Conservation (phyloP, 2,329 filamentous ascomycete genomes). For the Raffaelea albimanens region DNA sequence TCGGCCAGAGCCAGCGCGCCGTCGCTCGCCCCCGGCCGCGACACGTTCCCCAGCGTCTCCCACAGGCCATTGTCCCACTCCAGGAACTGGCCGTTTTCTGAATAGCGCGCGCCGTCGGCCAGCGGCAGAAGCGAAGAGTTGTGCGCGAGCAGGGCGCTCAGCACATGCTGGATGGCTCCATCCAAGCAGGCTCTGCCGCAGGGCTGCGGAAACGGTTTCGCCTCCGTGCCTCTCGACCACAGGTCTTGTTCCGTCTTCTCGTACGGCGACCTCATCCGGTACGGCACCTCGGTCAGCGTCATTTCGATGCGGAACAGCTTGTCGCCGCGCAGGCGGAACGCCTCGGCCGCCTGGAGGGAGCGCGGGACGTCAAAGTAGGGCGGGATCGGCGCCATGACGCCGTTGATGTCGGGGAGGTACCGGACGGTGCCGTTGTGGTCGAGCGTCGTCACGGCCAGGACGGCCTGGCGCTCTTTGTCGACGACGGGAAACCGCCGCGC, state of each 20-base stretch:
- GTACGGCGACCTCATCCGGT: conserved; percentile 14
- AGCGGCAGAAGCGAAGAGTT: conserved; percentile 10
- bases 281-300: conserved; percentile 15
- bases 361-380: conserved; percentile 16
- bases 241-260: too few relatives aligned
- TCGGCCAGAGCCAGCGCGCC: conserved; percentile 10
- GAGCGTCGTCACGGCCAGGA: conserved; percentile 14
- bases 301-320: conserved; percentile 14
- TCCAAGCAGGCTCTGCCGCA: conserved; percentile 10
- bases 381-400: conserved; percentile 15
- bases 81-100: conserved; percentile 16
- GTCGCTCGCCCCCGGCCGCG: not conserved
- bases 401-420: conserved; percentile 13
- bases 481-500: conserved; percentile 15
- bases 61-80: conserved; percentile 14
- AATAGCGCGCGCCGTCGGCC: conserved; percentile 12
- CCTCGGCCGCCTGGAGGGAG: conserved; percentile 14
- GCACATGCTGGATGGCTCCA: conserved; percentile 8
- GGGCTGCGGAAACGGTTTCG: too few relatives aligned
- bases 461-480: conserved; percentile 15
- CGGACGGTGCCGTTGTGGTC: conserved; percentile 17
- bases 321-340: conserved; percentile 6
- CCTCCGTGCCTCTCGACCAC: too few relatives aligned
- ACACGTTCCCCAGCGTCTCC: conserved; percentile 12
- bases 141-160: conserved; percentile 13